phyloP scores from a whole-genome alignment of 1,284 basidiomycete species.

The Leccinum insolens region DNA sequence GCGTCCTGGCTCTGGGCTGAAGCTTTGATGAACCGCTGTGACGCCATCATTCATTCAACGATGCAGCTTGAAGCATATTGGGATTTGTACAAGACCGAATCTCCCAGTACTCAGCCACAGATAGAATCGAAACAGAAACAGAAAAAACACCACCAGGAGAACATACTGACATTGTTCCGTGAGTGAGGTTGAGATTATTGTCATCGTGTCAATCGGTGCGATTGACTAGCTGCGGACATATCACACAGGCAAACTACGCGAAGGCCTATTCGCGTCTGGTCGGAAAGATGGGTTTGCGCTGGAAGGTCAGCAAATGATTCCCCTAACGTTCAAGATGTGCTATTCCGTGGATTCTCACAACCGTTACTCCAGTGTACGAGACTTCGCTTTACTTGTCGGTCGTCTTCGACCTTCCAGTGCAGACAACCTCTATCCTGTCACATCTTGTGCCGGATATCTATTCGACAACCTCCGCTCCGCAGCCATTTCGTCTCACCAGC shows the following conservation, averaged over 20 bases:
- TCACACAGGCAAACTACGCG: slow-evolving; percentile 66
- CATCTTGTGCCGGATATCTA: slow-evolving; percentile 58
- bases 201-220: background rate
- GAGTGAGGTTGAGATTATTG: slow-evolving; percentile 29
- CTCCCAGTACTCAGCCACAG: slow-evolving; percentile 6
- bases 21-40: background rate
- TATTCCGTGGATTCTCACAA: background rate
- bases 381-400: slow-evolving; percentile 66
- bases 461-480: slow-evolving; percentile 23
- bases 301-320: slow-evolving; percentile 51
- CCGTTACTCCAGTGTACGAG: slow-evolving; percentile 57
- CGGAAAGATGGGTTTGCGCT: slow-evolving; percentile 60
- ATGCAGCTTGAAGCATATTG: slow-evolving; percentile 52
- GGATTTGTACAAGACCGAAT: slow-evolving; percentile 15
- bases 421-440: slow-evolving; percentile 61
- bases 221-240: slow-evolving; percentile 5
- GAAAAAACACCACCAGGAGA: slow-evolving; percentile 57
- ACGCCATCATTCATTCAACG: slow-evolving; percentile 5
- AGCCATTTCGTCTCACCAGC: slow-evolving; percentile 33
- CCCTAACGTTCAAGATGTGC: background rate
- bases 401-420: slow-evolving; percentile 55
- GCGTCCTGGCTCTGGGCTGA: slow-evolving; percentile 13
- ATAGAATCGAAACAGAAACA: slow-evolving; percentile 40
- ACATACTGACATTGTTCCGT: slow-evolving; percentile 71
- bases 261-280: slow-evolving; percentile 63